phyloP scores from a whole-genome alignment of 2,329 filamentous ascomycete genomes.

The Cytospora schulzeri region DNA sequence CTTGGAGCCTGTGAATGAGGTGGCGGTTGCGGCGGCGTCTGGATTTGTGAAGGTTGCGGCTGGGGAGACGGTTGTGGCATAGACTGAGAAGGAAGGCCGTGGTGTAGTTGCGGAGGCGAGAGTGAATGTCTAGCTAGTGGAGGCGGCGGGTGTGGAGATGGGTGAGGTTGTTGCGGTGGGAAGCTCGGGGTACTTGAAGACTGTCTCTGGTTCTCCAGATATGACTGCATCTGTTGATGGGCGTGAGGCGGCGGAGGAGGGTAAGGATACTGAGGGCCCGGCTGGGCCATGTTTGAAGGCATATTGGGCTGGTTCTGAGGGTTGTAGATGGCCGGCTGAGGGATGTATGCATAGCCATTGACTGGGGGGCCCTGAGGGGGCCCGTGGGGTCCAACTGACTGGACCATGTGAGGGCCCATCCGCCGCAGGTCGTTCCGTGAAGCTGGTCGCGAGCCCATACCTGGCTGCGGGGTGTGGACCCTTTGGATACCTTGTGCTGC shows the following conservation, averaged over 20 bases:
- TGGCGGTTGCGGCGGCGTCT: conserved; percentile 41
- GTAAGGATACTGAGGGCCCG: conserved; percentile 43
- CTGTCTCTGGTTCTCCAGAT: conserved; percentile 69
- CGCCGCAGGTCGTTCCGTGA: conserved; percentile 81
- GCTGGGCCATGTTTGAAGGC: conserved; percentile 41
- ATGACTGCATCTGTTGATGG: conserved; percentile 58
- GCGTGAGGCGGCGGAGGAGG: conserved; percentile 42
- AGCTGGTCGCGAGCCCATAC: conserved; percentile 71
- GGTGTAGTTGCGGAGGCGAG: conserved; percentile 60
- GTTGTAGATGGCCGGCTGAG: conserved; percentile 84
- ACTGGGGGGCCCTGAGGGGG: conserved; percentile 37
- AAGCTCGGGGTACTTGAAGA: conserved; percentile 71
- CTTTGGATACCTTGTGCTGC: conserved; percentile 52
- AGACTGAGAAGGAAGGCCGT: conserved; percentile 49
- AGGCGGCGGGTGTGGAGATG: conserved; percentile 49
- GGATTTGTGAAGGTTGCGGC: conserved; percentile 52
- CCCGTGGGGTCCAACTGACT: conserved; percentile 61
- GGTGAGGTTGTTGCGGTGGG: conserved; percentile 62
- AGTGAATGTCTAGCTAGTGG: conserved; percentile 55
- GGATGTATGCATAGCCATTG: conserved; percentile 81
- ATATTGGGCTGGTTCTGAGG: conserved; percentile 54
- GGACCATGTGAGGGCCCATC: conserved; percentile 72
- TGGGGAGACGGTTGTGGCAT: conserved; percentile 55
- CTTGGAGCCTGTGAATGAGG: conserved; percentile 53
- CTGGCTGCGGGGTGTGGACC: conserved; percentile 80